phyloP scores from a whole-genome alignment of 2,329 filamentous ascomycete species.

The Hypoxylon sp. region DNA sequence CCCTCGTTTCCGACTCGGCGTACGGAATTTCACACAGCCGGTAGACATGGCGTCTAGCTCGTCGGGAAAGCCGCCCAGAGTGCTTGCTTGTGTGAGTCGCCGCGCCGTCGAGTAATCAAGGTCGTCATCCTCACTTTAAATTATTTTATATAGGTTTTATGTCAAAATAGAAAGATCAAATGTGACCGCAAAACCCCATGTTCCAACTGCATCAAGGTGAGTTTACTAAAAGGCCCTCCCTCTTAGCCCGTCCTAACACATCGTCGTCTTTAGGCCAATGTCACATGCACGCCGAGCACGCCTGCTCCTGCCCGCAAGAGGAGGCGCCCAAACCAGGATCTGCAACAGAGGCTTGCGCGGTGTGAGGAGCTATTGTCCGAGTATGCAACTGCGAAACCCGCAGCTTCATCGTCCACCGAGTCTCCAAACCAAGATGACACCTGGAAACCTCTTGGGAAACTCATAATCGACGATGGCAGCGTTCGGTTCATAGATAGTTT shows the following conservation, averaged over 20 bases:
- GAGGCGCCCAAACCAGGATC: conserved; percentile 71
- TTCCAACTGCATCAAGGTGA: conserved; percentile 72
- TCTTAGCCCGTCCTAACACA: conserved; percentile 26
- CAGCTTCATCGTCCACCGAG: conserved; percentile 45
- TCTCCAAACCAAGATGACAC: conserved; percentile 53
- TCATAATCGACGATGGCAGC: conserved; percentile 69
- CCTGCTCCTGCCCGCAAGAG: conserved; percentile 73
- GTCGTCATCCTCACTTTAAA: conserved; percentile 27
- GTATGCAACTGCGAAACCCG: conserved; percentile 62
- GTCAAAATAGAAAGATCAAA: conserved; percentile 74
- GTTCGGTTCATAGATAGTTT: conserved; percentile 71
- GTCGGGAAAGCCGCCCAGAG: conserved; percentile 50
- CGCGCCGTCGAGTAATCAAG: conserved; percentile 14
- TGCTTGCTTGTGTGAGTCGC: conserved; percentile 50
- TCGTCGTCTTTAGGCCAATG: conserved; percentile 64
- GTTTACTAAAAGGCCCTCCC: conserved; percentile 25
- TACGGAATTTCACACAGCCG: conserved; percentile 23
- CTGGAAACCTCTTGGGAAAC: conserved; percentile 66
- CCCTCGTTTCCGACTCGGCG: conserved; percentile 28
- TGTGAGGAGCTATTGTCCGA: conserved; percentile 72
- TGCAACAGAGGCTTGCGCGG: conserved; percentile 71
- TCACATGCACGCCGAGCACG: conserved; percentile 71
- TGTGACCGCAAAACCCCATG: conserved; percentile 73
- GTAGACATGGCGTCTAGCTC: conserved; percentile 47
- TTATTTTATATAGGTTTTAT: conserved; percentile 67